Conservation (phyloP, 352 stramenopile genomes). For the Pelagophyceae sp. region DNA sequence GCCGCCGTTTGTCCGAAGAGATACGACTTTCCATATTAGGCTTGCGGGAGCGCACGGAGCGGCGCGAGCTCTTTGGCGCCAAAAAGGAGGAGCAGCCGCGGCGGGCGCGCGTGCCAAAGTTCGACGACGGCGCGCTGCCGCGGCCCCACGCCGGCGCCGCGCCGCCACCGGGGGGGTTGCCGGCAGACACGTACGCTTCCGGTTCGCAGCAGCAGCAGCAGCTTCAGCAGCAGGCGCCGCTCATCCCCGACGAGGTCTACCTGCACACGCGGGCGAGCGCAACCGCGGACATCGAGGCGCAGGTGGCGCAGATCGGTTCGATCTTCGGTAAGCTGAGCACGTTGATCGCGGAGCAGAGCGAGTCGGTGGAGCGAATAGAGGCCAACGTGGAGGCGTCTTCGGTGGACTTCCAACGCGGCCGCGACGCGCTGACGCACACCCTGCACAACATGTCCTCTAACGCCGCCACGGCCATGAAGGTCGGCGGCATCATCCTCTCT, state of each 20-base stretch:
- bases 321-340: slow-evolving; percentile 1
- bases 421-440: background rate
- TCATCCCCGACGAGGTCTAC: background rate
- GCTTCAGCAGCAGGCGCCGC: background rate
- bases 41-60: background rate
- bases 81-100: background rate
- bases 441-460: background rate
- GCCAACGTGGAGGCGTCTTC: background rate
- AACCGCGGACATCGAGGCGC: background rate
- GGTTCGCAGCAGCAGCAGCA: slow-evolving; percentile 6
- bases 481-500: slow-evolving; percentile 9
- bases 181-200: background rate
- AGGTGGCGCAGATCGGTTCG: background rate
- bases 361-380: slow-evolving; percentile 15
- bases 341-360: background rate
- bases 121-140: slow-evolving; percentile 15
- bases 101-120: background rate
- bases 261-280: background rate
- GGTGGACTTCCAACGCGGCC: background rate
- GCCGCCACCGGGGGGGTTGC: background rate
- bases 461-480: background rate
- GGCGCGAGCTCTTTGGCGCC: slow-evolving; percentile 2
- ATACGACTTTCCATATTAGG: background rate
- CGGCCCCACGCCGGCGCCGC: background rate
- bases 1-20: too few species aligned